A percentile compares a stretch with the other conserved stretches of the same genome.
phyloP scores from a whole-genome alignment of 768 basidiomycete genomes.

The Tulasnella sp. region DNA sequence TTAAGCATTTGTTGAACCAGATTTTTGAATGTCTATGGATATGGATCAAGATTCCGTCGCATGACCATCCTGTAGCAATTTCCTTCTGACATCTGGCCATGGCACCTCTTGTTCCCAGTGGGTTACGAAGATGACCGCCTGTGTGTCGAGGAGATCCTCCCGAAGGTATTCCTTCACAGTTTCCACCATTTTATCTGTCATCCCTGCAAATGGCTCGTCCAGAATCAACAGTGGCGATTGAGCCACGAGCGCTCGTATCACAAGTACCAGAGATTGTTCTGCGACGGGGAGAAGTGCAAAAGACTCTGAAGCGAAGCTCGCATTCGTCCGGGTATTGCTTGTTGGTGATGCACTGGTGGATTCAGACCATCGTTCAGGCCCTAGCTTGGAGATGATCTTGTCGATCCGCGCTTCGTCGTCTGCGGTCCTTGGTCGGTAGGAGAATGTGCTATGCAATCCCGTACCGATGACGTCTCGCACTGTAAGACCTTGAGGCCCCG shows the following conservation, averaged over 20 bases:
- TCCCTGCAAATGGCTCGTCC: constrained; percentile 90
- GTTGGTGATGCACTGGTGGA: background rate
- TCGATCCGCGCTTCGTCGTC: constrained; percentile 39
- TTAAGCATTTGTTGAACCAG: too few relatives aligned
- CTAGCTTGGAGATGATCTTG: constrained; percentile 54
- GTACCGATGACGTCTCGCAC: constrained; percentile 78
- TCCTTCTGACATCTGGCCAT: constrained; percentile 51
- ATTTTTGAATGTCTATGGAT: too few relatives aligned
- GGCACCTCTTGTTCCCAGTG: constrained; percentile 92
- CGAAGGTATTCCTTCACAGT: constrained; percentile 56
- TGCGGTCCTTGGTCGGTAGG: constrained; percentile 36
- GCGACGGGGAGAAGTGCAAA: constrained; percentile 62
- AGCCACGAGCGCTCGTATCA: constrained; percentile 78
- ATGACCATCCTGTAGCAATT: constrained; percentile 30
- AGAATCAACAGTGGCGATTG: constrained; percentile 65
- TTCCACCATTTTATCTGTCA: constrained; percentile 69
- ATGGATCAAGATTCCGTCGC: constrained; percentile 11
- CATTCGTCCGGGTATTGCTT: background rate
- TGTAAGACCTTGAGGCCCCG: constrained; percentile 37
- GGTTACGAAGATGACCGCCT: constrained; percentile 76
- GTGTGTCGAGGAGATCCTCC: constrained; percentile 35
- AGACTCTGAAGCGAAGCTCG: constrained; percentile 27
- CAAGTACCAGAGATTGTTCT: constrained; percentile 69
- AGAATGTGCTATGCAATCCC: constrained; percentile 80
- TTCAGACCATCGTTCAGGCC: constrained; percentile 43